These are phyloP conservation scores for Extremus antarcticus DNA, from an alignment of 495 filamentous ascomycete species.

Conservation along the genomic window DNA sequence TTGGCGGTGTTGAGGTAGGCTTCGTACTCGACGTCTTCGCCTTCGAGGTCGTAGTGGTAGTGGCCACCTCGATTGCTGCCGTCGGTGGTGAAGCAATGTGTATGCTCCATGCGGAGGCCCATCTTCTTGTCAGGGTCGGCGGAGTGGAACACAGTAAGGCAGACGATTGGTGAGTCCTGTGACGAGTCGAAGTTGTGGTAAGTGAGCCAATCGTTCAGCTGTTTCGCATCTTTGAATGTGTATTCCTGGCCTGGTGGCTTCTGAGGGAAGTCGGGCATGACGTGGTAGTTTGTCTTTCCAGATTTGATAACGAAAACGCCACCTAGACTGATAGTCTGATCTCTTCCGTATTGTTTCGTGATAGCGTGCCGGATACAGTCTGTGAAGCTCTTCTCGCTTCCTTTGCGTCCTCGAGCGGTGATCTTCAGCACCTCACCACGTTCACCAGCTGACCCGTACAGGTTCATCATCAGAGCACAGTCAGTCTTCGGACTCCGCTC, in stretches of 20 bases:
- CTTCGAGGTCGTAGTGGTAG: constrained; percentile 14
- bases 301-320: constrained; percentile 13
- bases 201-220: constrained; percentile 14
- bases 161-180: constrained; percentile 9
- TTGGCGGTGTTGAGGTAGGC: constrained; percentile 17
- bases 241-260: constrained; percentile 3
- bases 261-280: constrained; percentile 16
- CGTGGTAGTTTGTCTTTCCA: constrained; percentile 12
- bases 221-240: constrained; percentile 6
- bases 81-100: constrained; percentile 16
- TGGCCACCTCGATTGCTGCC: constrained; percentile 13
- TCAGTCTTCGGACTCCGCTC: constrained; percentile 8
- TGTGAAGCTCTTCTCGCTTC: constrained; percentile 13
- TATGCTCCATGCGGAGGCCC: constrained; percentile 19
- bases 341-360: constrained; percentile 2
- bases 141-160: constrained; percentile 16
- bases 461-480: constrained; percentile 19
- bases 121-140: constrained; percentile 13
- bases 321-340: constrained; percentile 6
- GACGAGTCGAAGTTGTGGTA: constrained; percentile 12
- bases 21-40: constrained; percentile 15
- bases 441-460: constrained; percentile 7
- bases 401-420: constrained; percentile 9
- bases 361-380: constrained; percentile 14
- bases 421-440: constrained; percentile 10